Evolutionary conservation across 371 early-diverging fungal species (phyloP).

Genomic region (Mucor mucedo): DNA sequence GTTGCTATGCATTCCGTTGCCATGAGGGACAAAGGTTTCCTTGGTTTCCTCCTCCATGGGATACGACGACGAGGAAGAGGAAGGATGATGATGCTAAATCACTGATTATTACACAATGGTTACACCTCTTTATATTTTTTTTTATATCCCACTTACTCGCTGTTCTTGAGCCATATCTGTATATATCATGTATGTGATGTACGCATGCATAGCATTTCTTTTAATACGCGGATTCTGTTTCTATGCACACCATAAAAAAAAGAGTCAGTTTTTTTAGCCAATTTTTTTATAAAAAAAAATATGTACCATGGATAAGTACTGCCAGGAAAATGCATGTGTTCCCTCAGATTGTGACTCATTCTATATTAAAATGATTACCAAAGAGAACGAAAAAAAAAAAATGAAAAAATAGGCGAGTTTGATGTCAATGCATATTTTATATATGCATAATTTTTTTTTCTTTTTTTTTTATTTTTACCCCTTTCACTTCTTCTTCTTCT

Average conservation of each 20-base stretch:
- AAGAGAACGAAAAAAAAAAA: background rate
- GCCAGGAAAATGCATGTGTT: conserved; percentile 35
- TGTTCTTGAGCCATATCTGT: conserved; percentile 47
- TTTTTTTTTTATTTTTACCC: background rate
- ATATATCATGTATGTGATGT: conserved; percentile 65
- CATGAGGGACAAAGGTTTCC: background rate
- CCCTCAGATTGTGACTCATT: conserved; percentile 25
- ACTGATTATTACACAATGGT: conserved; percentile 4
- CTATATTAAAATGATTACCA: conserved; percentile 3
- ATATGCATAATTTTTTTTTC: conserved; percentile 3
- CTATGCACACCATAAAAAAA: conserved; percentile 23
- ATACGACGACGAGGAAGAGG: background rate
- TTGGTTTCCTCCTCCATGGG: background rate
- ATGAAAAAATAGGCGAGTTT: background rate
- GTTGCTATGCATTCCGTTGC: conserved; percentile 10
- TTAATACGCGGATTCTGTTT: conserved; percentile 61
- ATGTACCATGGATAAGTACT: conserved; percentile 36
- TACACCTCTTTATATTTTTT: background rate
- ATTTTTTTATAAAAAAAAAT: background rate
- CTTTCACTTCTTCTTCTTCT: conserved; percentile 22
- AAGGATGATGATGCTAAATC: conserved; percentile 1
- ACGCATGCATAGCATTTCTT: conserved; percentile 63
- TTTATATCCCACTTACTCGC: background rate
- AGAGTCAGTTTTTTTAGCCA: background rate
- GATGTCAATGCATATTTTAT: conserved; percentile 13